Conservation (phyloP, 352 stramenopile species). For the Phytophthora melonis region DNA sequence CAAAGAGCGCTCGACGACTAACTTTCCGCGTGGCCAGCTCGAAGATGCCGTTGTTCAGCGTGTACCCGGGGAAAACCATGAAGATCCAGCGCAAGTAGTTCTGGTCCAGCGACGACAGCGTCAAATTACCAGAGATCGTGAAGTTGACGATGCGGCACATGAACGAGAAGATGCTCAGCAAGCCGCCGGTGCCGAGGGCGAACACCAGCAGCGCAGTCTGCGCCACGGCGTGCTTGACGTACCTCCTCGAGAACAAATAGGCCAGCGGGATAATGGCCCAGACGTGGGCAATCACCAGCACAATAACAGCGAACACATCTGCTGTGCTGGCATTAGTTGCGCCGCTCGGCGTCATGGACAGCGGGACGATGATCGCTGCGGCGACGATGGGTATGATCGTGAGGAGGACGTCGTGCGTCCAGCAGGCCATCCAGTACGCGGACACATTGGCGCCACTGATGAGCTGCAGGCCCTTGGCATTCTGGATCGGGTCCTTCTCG, state of each 20-base stretch:
- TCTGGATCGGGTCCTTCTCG: constrained; percentile 73
- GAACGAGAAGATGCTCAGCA: constrained; percentile 84
- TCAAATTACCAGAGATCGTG: constrained; percentile 42
- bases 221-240: constrained; percentile 60
- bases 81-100: constrained; percentile 82
- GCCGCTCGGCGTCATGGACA: constrained; percentile 39
- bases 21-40: constrained; percentile 78
- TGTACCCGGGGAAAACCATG: constrained; percentile 76
- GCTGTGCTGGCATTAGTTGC: constrained; percentile 23
- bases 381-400: constrained; percentile 47
- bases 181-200: constrained; percentile 58
- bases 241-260: constrained; percentile 74
- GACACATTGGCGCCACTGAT: constrained; percentile 63
- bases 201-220: constrained; percentile 79
- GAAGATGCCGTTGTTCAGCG: constrained; percentile 74
- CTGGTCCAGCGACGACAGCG: constrained; percentile 63
- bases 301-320: constrained; percentile 53
- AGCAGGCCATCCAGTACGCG: constrained; percentile 71
- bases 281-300: constrained; percentile 54
- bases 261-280: constrained; percentile 66
- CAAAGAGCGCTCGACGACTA: constrained; percentile 58
- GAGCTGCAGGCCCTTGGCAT: constrained; percentile 73
- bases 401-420: constrained; percentile 61
- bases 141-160: constrained; percentile 77
- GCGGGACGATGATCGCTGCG: constrained; percentile 46